phyloP scores from a whole-genome alignment of 164 flowering plant species.

The Tinospora cordifolia region DNA sequence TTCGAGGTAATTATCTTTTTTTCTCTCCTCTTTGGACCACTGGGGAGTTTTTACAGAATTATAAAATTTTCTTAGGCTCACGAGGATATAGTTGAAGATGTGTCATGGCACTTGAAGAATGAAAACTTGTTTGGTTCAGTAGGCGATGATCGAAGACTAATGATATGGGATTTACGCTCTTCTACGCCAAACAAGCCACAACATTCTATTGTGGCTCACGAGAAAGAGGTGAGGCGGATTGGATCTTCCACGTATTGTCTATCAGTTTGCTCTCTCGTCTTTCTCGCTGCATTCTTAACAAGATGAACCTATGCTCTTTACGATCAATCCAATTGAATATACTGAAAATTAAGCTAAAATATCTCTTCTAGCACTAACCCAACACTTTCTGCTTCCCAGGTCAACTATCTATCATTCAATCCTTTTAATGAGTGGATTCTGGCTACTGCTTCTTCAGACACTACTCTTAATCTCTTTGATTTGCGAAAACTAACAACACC shows the following conservation, averaged over 20 bases:
- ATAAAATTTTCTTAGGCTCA: conserved; percentile 42
- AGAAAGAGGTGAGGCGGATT: conserved; percentile 54
- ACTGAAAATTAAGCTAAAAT: too few relatives aligned
- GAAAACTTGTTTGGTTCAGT: conserved; percentile 88
- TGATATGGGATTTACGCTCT: conserved; percentile 83
- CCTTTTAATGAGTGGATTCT: conserved; percentile 79
- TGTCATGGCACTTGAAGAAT: conserved; percentile 77
- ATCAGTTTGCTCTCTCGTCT: neutral
- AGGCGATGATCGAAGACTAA: conserved; percentile 70
- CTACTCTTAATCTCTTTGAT: conserved; percentile 78
- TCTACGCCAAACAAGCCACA: conserved; percentile 37
- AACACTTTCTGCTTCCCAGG: conserved; percentile 36
- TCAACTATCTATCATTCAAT: conserved; percentile 78
- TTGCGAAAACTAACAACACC: conserved; percentile 58
- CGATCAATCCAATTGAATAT: too few relatives aligned
- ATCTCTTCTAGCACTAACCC: neutral
- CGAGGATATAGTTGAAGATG: conserved; percentile 74
- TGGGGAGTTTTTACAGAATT: neutral
- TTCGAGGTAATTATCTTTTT: conserved; percentile 43
- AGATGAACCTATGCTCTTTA: too few relatives aligned
- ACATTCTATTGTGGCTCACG: conserved; percentile 58
- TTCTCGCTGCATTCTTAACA: neutral
- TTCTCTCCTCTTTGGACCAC: neutral
- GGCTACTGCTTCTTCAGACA: conserved; percentile 93
- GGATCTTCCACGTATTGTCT: neutral